Evolutionary conservation across 2,329 filamentous ascomycete genomes (phyloP), one percentile per base, ranked within the genome.

Genomic region (Aureobasidium pullulans): DNA sequence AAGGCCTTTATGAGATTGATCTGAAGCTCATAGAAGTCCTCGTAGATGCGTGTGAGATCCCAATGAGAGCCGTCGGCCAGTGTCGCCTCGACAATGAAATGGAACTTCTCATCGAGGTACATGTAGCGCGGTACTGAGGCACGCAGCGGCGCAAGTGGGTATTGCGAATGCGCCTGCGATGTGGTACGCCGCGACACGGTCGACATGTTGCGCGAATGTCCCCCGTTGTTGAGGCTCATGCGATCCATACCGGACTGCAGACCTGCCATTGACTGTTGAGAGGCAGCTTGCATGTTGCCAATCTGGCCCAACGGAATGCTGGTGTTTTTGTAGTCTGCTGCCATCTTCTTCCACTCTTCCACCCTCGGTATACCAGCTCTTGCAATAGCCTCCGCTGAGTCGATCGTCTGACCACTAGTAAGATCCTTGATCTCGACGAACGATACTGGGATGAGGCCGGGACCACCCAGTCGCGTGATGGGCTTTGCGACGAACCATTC

Each of bases 281-380:
- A 29, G 6, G 39, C 34, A 13, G 46, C 40, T 19, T 53, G 44
- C 47, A 52, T 52, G 46, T 36, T 31, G 39, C 62, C 64, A 66
- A 95, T 93, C 74, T 93, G 96, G 65, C 94, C 94, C 43, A 99
- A 78, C 0, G 92, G 93, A 70, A 99, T 97, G 75, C 94, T 97
- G 72, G 92, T 96, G 72, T 97, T 96, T 79, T 99, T 99, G 76
- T 99, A 99, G 64, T 96, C 93, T 59, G 93, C 93, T 0, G 94
- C 92, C 90, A 96, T 96, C 76, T 95, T 96, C 79, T 99, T 99
- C 94, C 94, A 99, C 69, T 99, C 94, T 71, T 99, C 94, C 3
- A 99, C 94, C 68, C 87, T 88, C 11, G 94, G 94, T 7, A 99
- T 92, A 19, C 93, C 92, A 1, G 94, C 94, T 66, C 87, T 86